Evolutionary conservation across 305 asterid species (phyloP).

Genomic region (Ilex paraguariensis): DNA sequence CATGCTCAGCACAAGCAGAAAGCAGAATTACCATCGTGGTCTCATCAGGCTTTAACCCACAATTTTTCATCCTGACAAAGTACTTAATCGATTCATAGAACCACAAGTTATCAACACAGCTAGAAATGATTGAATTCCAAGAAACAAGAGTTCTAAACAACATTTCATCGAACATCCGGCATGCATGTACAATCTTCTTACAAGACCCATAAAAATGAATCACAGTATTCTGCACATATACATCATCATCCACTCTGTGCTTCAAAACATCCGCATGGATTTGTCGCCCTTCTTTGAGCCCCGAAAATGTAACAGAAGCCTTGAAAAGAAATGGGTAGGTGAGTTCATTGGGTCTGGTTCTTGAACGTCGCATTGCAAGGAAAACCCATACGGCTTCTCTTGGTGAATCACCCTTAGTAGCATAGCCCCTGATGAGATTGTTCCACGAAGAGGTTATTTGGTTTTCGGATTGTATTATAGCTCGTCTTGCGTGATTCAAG

Average conservation of each 20-base stretch:
- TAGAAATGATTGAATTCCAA: constrained; percentile 70
- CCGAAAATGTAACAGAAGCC: constrained; percentile 46
- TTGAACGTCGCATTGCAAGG: constrained; percentile 47
- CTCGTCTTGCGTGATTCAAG: constrained; percentile 24
- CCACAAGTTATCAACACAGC: constrained; percentile 40
- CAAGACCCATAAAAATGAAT: constrained; percentile 59
- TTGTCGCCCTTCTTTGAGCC: constrained; percentile 52
- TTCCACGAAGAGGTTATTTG: constrained; percentile 43
- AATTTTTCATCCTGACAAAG: constrained; percentile 38
- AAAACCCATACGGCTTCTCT: constrained; percentile 41
- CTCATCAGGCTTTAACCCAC: constrained; percentile 42
- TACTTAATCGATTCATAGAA: constrained; percentile 35
- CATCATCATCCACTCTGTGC: constrained; percentile 41
- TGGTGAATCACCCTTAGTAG: constrained; percentile 24
- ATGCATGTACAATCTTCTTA: constrained; percentile 40
- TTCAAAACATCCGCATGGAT: constrained; percentile 56
- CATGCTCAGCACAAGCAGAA: constrained; percentile 55
- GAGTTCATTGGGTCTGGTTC: constrained; percentile 43
- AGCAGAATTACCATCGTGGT: constrained; percentile 68
- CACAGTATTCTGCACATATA: constrained; percentile 63
- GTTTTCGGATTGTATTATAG: constrained; percentile 16
- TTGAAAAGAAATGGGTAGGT: constrained; percentile 67
- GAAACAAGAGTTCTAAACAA: constrained; percentile 43
- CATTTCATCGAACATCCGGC: constrained; percentile 65
- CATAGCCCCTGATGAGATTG: constrained; percentile 46